Evolutionary conservation across 164 flowering plant species (phyloP).

Genomic region (Macadamia tetraphylla): DNA sequence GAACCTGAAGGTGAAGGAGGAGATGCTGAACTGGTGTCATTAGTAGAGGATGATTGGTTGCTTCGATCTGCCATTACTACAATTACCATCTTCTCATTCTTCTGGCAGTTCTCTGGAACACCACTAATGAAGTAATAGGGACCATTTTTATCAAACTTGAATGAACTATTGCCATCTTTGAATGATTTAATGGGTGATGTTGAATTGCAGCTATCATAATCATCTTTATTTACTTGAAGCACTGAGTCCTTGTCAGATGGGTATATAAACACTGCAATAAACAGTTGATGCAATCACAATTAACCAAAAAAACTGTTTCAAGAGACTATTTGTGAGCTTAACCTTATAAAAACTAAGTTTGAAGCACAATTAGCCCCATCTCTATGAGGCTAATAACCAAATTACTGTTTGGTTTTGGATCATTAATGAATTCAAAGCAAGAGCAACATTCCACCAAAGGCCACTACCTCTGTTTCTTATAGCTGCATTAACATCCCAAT

Average conservation of each 20-base stretch:
- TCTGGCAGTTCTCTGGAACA: constrained; percentile 51
- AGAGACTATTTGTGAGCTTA: no score
- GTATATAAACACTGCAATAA: constrained; percentile 59
- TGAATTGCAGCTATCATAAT: constrained; percentile 57
- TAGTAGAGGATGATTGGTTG: constrained; percentile 16
- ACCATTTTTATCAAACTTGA: constrained; percentile 59
- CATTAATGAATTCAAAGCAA: no score
- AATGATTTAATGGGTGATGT: constrained; percentile 28
- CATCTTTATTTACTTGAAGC: constrained; percentile 50
- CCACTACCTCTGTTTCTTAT: no score
- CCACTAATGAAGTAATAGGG: constrained; percentile 88
- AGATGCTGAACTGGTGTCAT: constrained; percentile 10
- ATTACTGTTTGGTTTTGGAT: no score
- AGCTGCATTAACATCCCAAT: no score
- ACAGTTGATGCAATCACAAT: neutral
- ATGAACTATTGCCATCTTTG: constrained; percentile 61
- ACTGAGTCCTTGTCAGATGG: constrained; percentile 57
- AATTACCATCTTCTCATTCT: constrained; percentile 60
- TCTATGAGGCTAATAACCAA: no score
- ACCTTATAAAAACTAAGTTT: no score
- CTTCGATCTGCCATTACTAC: constrained; percentile 71
- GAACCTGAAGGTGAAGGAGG: constrained; percentile 23
- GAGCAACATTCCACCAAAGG: no score
- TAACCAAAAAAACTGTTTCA: no score
- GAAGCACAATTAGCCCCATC: no score